phyloP scores from a whole-genome alignment of 1,284 basidiomycete genomes.

The Bondarzewia mesenterica region DNA sequence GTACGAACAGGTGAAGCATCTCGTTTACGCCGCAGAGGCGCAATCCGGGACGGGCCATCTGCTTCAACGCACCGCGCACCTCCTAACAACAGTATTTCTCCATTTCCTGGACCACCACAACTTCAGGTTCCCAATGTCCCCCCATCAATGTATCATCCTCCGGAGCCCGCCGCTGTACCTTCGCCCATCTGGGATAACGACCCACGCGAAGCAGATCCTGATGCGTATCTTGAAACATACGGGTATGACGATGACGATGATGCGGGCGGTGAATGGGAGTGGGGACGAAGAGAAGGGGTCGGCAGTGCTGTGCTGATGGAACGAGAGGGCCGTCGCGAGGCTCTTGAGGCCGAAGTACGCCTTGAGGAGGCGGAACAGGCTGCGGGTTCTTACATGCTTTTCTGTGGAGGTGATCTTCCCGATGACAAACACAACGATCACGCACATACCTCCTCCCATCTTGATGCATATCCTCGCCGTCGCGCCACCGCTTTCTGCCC shows the following conservation, averaged over 20 bases:
- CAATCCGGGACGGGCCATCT: conserved; percentile 39
- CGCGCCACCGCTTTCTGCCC: conserved; percentile 8
- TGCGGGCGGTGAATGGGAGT: conserved; percentile 7
- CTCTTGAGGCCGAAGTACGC: conserved; percentile 10
- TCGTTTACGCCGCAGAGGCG: conserved; percentile 59
- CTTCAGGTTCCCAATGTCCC: not conserved
- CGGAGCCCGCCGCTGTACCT: not conserved
- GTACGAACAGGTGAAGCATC: conserved; percentile 64
- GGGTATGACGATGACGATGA: conserved; percentile 11
- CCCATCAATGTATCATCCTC: not conserved
- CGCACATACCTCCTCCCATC: conserved; percentile 9
- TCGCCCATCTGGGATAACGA: not conserved
- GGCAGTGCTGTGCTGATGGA: conserved; percentile 3
- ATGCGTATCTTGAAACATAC: not conserved
- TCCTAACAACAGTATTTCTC: not conserved
- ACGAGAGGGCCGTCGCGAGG: conserved; percentile 6
- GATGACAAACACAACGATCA: conserved; percentile 5
- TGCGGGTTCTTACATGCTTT: conserved; percentile 32
- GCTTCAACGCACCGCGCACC: conserved; percentile 4
- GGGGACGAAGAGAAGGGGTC: not conserved
- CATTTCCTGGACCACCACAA: not conserved
- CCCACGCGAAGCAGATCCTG: conserved; percentile 2
- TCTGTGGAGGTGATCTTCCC: conserved; percentile 36
- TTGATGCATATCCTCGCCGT: conserved; percentile 8
- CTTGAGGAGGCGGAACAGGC: conserved; percentile 19